Conservation (phyloP, 169 alveolate species). For the Eimeria brunetti region DNA sequence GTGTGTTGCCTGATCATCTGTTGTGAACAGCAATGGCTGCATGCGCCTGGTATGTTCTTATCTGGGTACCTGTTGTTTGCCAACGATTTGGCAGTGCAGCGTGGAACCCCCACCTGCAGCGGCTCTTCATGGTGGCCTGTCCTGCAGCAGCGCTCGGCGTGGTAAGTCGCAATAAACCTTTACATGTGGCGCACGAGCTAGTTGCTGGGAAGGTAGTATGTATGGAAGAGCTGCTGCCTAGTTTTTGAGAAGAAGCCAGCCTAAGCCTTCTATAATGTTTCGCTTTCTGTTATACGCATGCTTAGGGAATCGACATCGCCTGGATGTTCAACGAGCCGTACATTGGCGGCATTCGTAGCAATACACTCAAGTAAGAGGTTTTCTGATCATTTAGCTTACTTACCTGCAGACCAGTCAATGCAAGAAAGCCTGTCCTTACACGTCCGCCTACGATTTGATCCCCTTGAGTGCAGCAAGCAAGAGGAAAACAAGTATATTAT, state of each 20-base stretch:
- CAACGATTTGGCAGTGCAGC: constrained; percentile 64
- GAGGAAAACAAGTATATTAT: too few relatives aligned
- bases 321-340: constrained; percentile 57
- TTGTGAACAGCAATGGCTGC: constrained; percentile 68
- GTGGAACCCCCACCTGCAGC: constrained; percentile 44
- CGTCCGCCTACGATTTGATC: background rate
- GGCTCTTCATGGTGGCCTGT: constrained; percentile 39
- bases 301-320: constrained; percentile 52
- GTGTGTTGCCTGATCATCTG: constrained; percentile 19
- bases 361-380: constrained; percentile 10
- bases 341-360: constrained; percentile 50
- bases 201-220: too few relatives aligned
- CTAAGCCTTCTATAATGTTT: background rate
- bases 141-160: constrained; percentile 74
- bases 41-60: constrained; percentile 42
- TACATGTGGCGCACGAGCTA: background rate
- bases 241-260: background rate
- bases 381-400: background rate
- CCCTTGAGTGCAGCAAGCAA: background rate
- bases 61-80: constrained; percentile 60
- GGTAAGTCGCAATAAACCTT: background rate
- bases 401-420: background rate
- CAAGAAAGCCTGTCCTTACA: background rate
- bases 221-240: background rate
- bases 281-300: background rate